A percentile compares a stretch with the other conserved stretches of the same genome.
Evolutionary conservation across 257 asterid species (phyloP).

Genomic region (Forsythia viridissima): DNA sequence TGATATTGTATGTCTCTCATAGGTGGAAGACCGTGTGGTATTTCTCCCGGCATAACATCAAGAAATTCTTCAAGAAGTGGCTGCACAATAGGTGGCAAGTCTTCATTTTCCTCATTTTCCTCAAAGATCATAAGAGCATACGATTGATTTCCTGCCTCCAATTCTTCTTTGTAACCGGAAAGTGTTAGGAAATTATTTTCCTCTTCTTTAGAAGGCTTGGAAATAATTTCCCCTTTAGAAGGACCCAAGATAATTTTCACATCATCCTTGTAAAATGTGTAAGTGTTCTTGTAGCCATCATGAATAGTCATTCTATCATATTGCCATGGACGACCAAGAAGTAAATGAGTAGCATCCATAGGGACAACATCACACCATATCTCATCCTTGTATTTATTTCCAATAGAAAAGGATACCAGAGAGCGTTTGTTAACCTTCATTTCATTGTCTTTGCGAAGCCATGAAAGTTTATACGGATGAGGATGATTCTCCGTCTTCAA

Average conservation of each 20-base stretch:
- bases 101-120: not conserved
- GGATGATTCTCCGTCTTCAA: slow-evolving; percentile 7
- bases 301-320: not conserved
- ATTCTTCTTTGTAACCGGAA: not conserved
- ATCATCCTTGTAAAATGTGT: not conserved
- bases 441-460: slow-evolving; percentile 9
- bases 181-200: not conserved
- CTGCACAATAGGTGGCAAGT: not conserved
- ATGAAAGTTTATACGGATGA: slow-evolving; percentile 11
- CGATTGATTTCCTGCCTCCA: not conserved
- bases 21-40: too few species aligned
- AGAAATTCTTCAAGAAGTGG: slow-evolving; percentile 1
- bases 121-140: slow-evolving; percentile 10
- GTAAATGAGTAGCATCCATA: not conserved
- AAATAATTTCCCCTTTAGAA: not conserved
- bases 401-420: slow-evolving; percentile 5
- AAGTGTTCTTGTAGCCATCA: slow-evolving; percentile 8
- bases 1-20: too few species aligned
- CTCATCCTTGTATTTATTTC: slow-evolving; percentile 1
- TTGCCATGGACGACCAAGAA: not conserved
- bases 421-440: not conserved
- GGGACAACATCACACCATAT: not conserved
- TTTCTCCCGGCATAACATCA: not conserved
- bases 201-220: not conserved
- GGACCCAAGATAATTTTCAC: slow-evolving; percentile 1